Conservation (phyloP, 495 filamentous ascomycete genomes). For the Penicillium goetzii region DNA sequence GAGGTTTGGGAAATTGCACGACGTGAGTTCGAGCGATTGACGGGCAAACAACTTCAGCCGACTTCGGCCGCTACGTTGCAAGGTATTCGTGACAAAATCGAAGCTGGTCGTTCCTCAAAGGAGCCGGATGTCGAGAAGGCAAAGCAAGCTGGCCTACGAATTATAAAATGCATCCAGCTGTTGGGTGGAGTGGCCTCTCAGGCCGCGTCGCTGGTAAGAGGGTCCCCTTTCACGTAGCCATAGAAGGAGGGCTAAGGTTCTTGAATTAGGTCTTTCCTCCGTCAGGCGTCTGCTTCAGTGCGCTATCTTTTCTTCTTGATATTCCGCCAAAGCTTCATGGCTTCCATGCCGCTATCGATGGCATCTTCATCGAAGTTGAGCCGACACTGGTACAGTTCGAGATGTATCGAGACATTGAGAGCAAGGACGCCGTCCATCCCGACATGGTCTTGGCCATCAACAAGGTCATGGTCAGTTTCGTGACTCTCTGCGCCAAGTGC, state of each 20-base stretch:
- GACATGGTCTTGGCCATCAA: constrained; percentile 2
- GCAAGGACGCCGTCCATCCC: not conserved
- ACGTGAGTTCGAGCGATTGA: not conserved
- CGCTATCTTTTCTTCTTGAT: not conserved
- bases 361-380: constrained; percentile 2
- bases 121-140: not conserved
- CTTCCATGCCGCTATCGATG: not conserved
- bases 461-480: constrained; percentile 1
- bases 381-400: not conserved
- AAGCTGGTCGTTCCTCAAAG: not conserved
- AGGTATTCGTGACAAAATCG: not conserved
- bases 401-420: constrained; percentile 3
- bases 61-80: not conserved
- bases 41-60: constrained; percentile 4
- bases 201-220: not conserved
- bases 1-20: not conserved
- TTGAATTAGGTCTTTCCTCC: not conserved
- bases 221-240: not conserved
- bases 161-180: not conserved
- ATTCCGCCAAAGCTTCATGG: not conserved
- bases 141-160: not conserved
- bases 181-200: constrained; percentile 1
- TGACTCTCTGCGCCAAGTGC: not conserved
- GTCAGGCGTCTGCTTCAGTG: not conserved
- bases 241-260: not conserved